phyloP scores from a whole-genome alignment of 1,284 basidiomycete species.

The Papiliotrema terrestris region DNA sequence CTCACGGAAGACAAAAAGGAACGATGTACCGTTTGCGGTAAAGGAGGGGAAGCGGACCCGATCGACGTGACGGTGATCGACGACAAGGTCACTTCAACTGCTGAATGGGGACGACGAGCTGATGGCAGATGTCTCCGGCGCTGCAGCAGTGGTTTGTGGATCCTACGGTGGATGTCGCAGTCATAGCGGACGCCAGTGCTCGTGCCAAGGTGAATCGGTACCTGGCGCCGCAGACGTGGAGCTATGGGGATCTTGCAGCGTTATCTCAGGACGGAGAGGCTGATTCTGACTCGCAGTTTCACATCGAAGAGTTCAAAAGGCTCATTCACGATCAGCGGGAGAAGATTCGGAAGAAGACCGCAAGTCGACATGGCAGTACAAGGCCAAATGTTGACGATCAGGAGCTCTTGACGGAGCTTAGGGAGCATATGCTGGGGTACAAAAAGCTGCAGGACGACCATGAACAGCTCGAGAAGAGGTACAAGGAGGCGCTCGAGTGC shows the following conservation, averaged over 20 bases:
- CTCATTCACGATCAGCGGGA: not conserved
- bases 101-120: too few relatives aligned
- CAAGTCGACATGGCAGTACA: not conserved
- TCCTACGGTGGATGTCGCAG: not conserved
- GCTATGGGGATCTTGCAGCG: too few relatives aligned
- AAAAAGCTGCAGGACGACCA: not conserved
- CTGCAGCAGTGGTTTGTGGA: not conserved
- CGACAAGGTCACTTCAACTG: constrained; percentile 1
- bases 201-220: not conserved
- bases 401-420: not conserved
- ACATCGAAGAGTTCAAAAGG: not conserved
- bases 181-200: not conserved
- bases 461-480: not conserved
- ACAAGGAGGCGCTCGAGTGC: not conserved
- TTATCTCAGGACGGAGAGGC: too few relatives aligned
- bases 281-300: constrained; percentile 1
- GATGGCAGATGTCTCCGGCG: not conserved
- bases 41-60: not conserved
- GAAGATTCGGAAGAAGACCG: not conserved
- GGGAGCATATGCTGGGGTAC: not conserved
- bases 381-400: not conserved
- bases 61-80: not conserved
- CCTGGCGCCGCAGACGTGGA: not conserved
- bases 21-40: constrained; percentile 3
- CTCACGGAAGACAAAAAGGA: constrained; percentile 1